Base-by-base conservation (phyloP, 768 basidiomycete species). In the Xanthoconium stramineum region DNA sequence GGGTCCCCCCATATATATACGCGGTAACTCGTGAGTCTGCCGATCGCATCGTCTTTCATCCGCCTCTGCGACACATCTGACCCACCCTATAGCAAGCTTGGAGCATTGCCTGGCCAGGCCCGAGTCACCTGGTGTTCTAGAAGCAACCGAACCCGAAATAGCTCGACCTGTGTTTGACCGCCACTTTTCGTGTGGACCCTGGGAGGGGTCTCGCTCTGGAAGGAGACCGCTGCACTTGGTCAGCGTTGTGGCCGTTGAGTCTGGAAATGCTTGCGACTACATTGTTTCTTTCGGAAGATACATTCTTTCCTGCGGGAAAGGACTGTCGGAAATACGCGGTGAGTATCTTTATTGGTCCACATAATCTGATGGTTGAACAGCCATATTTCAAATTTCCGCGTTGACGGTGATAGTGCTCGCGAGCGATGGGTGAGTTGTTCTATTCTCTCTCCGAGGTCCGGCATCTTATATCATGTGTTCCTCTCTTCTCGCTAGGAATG, bases 211-310 rank as follows among this genome's bases (percentile, higher is more conserved):
- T 3, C 71, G 82, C 45, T 73, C 65, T 12, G 80, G 78, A 8
- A 79, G 78, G 12, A 65, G 67, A 0, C 72, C 74, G 35, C 83
- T 81, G 0, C 81, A 80, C 64, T 74, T 59, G 14, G 56, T 81
- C 17, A 75, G 74, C 1, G 55, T 83, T 28, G 73, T 72, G 33
- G 68, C 72, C 8, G 50, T 73, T 33, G 68, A 72, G 47, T 75
- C 78, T 0, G 68, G 74, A 1, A 65, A 72, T 9, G 65, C 79
- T 20, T 78, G 75, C 17, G 78, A 79, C 57, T 72, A 76, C 32
- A 75, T 75, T 3, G 63, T 67, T 5, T 55, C 64, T 2, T 66
- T 65, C 2, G 76, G 76, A 53, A 70, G 54, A 37, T 30, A 78
- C 55, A 59, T 56, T 2, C 75, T 78, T 52, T 77, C 77, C 0